phyloP scores from a whole-genome alignment of 345 rosid genomes.

The Jatropha curcas region DNA sequence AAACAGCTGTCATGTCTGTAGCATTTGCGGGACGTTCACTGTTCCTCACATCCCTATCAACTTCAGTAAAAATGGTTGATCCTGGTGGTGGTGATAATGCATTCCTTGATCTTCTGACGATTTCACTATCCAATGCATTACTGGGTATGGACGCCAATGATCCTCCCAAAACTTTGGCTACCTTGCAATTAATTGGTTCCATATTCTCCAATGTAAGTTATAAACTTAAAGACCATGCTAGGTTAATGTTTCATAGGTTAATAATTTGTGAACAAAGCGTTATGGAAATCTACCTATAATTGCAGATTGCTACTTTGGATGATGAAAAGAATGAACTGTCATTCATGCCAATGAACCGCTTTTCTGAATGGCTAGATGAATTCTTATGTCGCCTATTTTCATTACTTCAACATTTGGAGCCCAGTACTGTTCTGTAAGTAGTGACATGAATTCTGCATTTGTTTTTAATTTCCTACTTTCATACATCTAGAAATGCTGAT shows the following conservation, averaged over 20 bases:
- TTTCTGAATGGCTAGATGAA: constrained; percentile 98
- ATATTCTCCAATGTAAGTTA: constrained; percentile 94
- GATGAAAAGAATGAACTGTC: constrained; percentile 62
- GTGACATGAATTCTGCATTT: neutral
- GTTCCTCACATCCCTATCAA: constrained; percentile 66
- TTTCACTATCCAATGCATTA: constrained; percentile 87
- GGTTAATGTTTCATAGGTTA: neutral
- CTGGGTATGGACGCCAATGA: constrained; percentile 99
- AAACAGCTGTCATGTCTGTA: constrained; percentile 92
- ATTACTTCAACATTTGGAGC: constrained; percentile 89
- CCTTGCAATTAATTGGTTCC: constrained; percentile 95
- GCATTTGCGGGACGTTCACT: constrained; percentile 96
- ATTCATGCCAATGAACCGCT: constrained; percentile 69
- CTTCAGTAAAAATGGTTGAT: constrained; percentile 52
- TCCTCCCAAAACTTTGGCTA: constrained; percentile 96
- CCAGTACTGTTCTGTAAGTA: constrained; percentile 88
- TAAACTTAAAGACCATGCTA: constrained; percentile 8
- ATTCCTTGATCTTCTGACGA: constrained; percentile 64
- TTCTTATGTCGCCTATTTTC: constrained; percentile 86
- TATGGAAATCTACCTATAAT: constrained; percentile 16
- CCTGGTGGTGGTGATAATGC: constrained; percentile 45
- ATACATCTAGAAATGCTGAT: neutral
- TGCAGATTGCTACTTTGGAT: constrained; percentile 80
- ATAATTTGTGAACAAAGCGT: neutral
- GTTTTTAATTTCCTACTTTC: neutral